These are phyloP conservation scores for Boletus subluridellus DNA, from an alignment of 1,284 basidiomycete genomes.

Conservation along the genomic window DNA sequence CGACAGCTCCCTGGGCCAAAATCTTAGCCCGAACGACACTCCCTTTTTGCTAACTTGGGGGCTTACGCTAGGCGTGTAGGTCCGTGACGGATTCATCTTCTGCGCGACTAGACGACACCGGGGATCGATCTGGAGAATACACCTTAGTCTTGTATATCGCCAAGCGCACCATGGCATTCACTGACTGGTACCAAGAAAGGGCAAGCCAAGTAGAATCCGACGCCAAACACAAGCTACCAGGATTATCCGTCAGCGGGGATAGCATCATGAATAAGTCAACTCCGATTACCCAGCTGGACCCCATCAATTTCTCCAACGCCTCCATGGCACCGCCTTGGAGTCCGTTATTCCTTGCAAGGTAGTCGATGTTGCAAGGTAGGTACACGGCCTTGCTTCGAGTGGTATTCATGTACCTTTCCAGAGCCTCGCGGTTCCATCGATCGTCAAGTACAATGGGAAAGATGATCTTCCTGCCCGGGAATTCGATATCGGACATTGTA, in stretches of 20 bases:
- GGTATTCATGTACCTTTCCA: conserved; percentile 55
- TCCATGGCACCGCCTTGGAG: conserved; percentile 43
- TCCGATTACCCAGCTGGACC: conserved; percentile 47
- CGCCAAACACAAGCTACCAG: conserved; percentile 53
- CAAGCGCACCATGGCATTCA: neutral
- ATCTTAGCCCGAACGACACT: neutral
- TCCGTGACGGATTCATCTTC: conserved; percentile 65
- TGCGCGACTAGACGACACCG: conserved; percentile 56
- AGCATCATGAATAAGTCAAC: neutral
- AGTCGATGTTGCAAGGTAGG: conserved; percentile 65
- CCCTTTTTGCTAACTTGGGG: too few relatives aligned
- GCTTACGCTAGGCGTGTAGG: conserved; percentile 54
- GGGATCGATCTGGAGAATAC: conserved; percentile 50
- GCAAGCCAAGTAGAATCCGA: conserved; percentile 61
- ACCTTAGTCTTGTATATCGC: neutral
- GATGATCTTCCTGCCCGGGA: conserved; percentile 51
- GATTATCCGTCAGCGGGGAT: conserved; percentile 17
- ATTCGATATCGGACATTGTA: conserved; percentile 41
- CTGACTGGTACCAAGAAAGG: conserved; percentile 58
- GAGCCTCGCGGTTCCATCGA: conserved; percentile 52
- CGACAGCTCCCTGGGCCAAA: conserved; percentile 52
- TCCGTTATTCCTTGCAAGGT: conserved; percentile 64
- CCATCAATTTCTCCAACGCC: conserved; percentile 44
- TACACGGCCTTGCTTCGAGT: conserved; percentile 59
- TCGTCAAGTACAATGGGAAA: conserved; percentile 67